phyloP scores from a whole-genome alignment of 1,284 basidiomycete genomes.

The Sanghuangporus baumii region DNA sequence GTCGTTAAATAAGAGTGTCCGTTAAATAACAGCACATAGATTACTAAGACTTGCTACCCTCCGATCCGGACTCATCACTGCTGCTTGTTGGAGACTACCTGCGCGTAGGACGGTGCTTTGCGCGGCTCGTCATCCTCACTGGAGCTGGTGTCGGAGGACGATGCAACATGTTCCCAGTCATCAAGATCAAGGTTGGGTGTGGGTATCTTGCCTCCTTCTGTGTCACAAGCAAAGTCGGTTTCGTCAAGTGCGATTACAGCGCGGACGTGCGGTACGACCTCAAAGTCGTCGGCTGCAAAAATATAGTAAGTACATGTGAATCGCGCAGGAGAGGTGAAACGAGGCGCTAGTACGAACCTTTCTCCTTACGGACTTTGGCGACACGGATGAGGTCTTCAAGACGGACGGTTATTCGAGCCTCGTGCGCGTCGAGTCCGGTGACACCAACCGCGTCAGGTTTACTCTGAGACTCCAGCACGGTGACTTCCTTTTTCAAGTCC shows the following conservation, averaged over 20 bases:
- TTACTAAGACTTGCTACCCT: neutral
- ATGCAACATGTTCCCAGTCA: slow-evolving; percentile 16
- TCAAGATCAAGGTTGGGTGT: slow-evolving; percentile 1
- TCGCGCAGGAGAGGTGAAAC: neutral
- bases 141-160: slow-evolving; percentile 5
- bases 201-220: neutral
- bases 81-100: slow-evolving; percentile 7
- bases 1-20: neutral
- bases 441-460: neutral
- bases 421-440: neutral
- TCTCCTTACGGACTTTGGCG: slow-evolving; percentile 14
- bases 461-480: neutral
- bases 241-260: slow-evolving; percentile 15
- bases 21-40: neutral
- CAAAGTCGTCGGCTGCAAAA: slow-evolving; percentile 14
- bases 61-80: neutral
- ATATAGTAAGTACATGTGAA: neutral
- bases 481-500: neutral
- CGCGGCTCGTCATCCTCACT: slow-evolving; percentile 13
- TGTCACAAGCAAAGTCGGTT: neutral
- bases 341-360: slow-evolving; percentile 3
- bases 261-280: slow-evolving; percentile 11
- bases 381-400: slow-evolving; percentile 11
- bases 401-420: neutral
- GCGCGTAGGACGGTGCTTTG: slow-evolving; percentile 14